Conservation (phyloP, 352 stramenopile species). For the Globisporangium nunn region DNA sequence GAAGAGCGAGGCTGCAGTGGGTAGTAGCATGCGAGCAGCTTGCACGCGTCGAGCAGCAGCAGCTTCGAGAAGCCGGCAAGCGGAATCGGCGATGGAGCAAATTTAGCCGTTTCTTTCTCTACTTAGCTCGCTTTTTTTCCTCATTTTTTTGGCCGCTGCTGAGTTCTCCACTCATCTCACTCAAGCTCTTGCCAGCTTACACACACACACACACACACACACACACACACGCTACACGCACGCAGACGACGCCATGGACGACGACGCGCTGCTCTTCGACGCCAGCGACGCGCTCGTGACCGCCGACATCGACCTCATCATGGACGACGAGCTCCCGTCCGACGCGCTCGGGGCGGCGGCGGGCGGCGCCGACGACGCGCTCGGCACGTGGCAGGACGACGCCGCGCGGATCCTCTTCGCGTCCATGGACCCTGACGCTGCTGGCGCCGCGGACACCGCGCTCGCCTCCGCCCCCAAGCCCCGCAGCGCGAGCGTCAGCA, state of each 20-base stretch:
- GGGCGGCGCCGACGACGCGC: neutral
- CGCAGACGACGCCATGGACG: conserved; percentile 2
- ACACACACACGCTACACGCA: neutral
- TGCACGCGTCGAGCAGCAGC: too few relatives aligned
- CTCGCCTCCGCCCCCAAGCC: neutral
- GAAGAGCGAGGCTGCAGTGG: too few relatives aligned
- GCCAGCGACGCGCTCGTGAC: conserved; percentile 5
- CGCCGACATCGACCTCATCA: conserved; percentile 13
- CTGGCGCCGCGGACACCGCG: neutral
- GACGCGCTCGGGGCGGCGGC: neutral
- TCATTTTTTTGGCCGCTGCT: neutral
- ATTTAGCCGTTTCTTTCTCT: neutral
- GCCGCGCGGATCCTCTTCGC: conserved; percentile 10
- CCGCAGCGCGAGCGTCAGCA: conserved; percentile 1
- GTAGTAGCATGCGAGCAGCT: too few relatives aligned
- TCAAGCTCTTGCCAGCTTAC: neutral
- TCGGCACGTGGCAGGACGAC: conserved; percentile 8
- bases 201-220: neutral
- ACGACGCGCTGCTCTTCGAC: conserved; percentile 7
- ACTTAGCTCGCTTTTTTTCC: neutral
- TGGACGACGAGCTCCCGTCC: conserved; percentile 9
- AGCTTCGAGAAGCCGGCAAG: neutral
- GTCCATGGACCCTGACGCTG: neutral
- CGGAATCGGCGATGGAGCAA: neutral
- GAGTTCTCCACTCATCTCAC: conserved; percentile 1